A percentile compares a stretch with the other conserved stretches of the same genome.
These are phyloP conservation scores for Phytophthora pinifolia DNA, from an alignment of 352 stramenopile genomes.

Conservation along the genomic window DNA sequence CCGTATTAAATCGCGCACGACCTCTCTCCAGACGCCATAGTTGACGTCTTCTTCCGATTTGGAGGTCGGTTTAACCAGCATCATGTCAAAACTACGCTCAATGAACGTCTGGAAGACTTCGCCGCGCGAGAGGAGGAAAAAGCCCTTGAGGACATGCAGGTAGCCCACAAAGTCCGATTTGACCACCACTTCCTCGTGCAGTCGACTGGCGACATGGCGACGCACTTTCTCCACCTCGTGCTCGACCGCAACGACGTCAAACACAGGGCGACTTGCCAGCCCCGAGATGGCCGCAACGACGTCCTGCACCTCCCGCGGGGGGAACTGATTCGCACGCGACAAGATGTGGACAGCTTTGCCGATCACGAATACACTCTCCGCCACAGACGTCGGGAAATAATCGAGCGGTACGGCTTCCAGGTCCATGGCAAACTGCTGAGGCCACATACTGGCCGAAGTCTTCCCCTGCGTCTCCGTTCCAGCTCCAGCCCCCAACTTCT, in stretches of 20 bases:
- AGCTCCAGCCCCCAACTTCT: constrained; percentile 15
- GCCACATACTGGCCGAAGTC: constrained; percentile 34
- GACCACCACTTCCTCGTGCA: constrained; percentile 72
- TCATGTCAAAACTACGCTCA: constrained; percentile 57
- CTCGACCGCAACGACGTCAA: constrained; percentile 53
- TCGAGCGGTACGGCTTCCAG: constrained; percentile 57
- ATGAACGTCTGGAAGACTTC: constrained; percentile 79
- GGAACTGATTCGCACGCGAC: constrained; percentile 45
- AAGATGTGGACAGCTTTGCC: constrained; percentile 67
- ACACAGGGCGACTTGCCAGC: constrained; percentile 37
- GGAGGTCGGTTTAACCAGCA: constrained; percentile 45
- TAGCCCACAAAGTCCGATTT: constrained; percentile 64
- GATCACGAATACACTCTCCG: constrained; percentile 71
- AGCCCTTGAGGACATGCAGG: constrained; percentile 57
- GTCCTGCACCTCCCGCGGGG: constrained; percentile 47
- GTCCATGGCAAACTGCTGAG: constrained; percentile 53
- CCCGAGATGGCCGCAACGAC: constrained; percentile 40
- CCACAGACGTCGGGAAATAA: constrained; percentile 59
- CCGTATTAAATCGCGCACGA: constrained; percentile 50
- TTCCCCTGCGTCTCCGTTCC: constrained; percentile 1
- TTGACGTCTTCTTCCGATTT: constrained; percentile 73
- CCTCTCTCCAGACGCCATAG: constrained; percentile 53
- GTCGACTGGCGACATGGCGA: constrained; percentile 41
- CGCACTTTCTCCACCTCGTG: constrained; percentile 63
- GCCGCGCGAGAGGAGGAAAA: constrained; percentile 66